Evolutionary conservation across 1,284 basidiomycete species (phyloP), one percentile per base, ranked within the genome.

Genomic region (Coriolopsis trogii): DNA sequence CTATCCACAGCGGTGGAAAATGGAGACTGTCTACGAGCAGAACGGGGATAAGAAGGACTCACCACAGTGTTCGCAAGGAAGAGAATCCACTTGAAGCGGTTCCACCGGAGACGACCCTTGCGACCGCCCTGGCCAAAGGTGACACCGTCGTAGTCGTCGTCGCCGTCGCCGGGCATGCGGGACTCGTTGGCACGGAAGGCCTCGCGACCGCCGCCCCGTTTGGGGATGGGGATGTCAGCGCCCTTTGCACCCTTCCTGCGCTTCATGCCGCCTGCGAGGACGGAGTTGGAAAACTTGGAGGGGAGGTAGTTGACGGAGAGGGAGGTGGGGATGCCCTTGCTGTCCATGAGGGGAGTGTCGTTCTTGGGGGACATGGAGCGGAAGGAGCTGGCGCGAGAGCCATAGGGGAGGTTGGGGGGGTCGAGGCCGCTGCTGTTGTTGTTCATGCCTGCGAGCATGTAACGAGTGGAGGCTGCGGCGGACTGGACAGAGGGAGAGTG

Each of bases 1-100:
- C n/a, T n/a, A n/a, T n/a, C 7, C n/a, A 18, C 3, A 12, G 30
- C n/a, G 33, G 33, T 34, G 43, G 25, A 43, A 8, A 45, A 30
- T 21, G 46, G 15, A 15, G 43, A 7, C 41, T 29, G 20, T 36
- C 20, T 30, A 37, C 18, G 16, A 40, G 47, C 13, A 43, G 38
- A 15, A 36, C 40, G 7, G 13, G 41, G 40, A 50, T 21, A 37
- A 50, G 7, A 23, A 31, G 6, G 29, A 78, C 81, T 64, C 53
- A 84, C 81, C 30, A 81, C 55, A 25, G 71, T 64, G 63, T 83
- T 84, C 39, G 76, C 68, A 15, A 71, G 25, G 64, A 85, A 81
- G 26, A 85, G 68, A 10, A 70, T 66, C 80, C 81, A 83, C 61
- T 85, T 85, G 74, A 84, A 85, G 52, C 75, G 67, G 63, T 81